Evolutionary conservation across 2,329 filamentous ascomycete genomes (phyloP), one percentile per base, ranked within the genome.

Genomic region (Hymenoscyphus salicellus): DNA sequence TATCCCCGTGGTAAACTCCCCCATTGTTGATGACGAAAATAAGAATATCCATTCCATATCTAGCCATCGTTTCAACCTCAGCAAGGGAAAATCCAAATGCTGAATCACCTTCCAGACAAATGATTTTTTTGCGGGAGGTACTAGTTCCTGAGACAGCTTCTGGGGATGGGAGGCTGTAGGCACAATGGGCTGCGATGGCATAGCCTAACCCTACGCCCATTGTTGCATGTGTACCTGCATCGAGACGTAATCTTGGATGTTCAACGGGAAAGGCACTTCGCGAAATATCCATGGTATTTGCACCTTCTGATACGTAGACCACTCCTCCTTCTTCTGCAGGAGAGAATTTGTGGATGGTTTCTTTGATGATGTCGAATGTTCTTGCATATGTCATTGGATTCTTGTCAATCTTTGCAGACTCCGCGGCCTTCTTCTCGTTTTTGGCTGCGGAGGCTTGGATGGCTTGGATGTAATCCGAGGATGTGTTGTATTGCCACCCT

Each of bases 261-360:
- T 83, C 77, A 20, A 86, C 77, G 0, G 81, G 78, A 70, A 86
- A 86, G 55, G 80, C 77, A 14, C 80, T 82, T 23, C 84, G 81
- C 2, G 82, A 84, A 61, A 86, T 85, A 68, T 86, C 84, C 84
- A 86, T 87, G 6, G 84, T 85, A 70, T 86, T 86, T 8, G 84
- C 83, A 6, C 84, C 84, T 75, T 86, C 83, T 0, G 82, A 84
- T 41, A 86, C 77, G 66, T 86, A 86, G 26, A 86, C 80, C 28
- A 85, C 78, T 55, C 78, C 74, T 26, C 80, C 82, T 14, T 81
- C 73, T 49, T 78, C 76, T 0, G 78, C 78, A 14, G 77, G 80
- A 0, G 78, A 82, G 33, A 82, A 70, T 3, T 67, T 70, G 67
- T 84, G 78, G 8, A 86, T 75, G 2, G 78, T 79, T 2, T 75